phyloP scores from a whole-genome alignment of 139 green algal species.

The Yamagishiella unicocca region DNA sequence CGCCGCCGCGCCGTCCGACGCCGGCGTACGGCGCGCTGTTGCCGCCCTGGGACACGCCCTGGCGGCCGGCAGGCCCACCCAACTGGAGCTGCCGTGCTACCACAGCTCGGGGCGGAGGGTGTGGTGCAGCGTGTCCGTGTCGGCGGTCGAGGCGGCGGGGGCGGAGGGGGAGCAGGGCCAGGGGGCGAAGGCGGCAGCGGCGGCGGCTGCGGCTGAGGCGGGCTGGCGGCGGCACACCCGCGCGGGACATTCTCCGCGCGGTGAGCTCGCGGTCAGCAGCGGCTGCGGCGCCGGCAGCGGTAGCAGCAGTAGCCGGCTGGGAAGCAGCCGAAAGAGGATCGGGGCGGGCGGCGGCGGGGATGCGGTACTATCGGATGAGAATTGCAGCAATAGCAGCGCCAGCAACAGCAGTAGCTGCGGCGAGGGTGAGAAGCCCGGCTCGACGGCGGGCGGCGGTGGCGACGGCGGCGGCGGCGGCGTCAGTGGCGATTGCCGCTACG shows the following conservation, averaged over 20 bases:
- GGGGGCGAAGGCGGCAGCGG: neutral
- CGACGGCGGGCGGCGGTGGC: too few species aligned
- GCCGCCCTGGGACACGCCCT: neutral
- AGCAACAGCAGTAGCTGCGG: neutral
- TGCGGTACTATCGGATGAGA: too few species aligned
- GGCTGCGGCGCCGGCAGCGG: neutral
- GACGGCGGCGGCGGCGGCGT: neutral
- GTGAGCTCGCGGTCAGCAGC: neutral
- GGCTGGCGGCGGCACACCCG: neutral
- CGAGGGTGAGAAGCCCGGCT: too few species aligned
- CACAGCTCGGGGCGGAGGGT: neutral
- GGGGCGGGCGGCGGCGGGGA: too few species aligned
- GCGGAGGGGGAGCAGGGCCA: neutral
- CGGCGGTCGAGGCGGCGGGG: neutral
- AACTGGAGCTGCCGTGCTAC: neutral
- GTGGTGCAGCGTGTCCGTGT: conserved; percentile 15
- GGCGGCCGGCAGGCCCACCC: neutral
- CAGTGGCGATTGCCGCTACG: neutral
- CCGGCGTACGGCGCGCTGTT: neutral
- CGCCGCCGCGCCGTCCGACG: neutral
- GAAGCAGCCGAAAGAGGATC: too few species aligned
- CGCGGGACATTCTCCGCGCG: too few species aligned
- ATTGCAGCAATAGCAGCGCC: neutral
- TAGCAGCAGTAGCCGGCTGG: too few species aligned
- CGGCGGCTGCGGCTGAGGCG: neutral